Base-by-base conservation (phyloP, 768 basidiomycete species). In the Termitomyces titanicus region DNA sequence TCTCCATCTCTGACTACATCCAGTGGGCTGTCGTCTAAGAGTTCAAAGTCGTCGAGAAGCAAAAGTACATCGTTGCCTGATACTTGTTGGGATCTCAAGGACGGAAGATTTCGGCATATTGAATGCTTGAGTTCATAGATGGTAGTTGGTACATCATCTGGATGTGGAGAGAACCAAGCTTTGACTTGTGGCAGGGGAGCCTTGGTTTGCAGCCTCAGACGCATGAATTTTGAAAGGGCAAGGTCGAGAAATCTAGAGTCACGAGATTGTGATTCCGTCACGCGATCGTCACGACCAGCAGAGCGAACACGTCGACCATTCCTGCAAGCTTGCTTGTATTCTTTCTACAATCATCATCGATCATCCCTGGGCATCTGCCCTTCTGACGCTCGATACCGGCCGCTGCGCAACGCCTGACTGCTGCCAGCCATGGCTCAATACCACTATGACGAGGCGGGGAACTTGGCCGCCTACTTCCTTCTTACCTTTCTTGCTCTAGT, bases 391-490 rank as follows among this genome's bases (percentile, higher is more conserved):
- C n/a, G 12, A 50, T 39, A 45, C 22, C 37, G 27, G 52, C 51
- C 37, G 27, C 25, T 39, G n/a, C 27, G 24, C 13, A 42, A 22
- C 1, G 15, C 13, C 10, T 17, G 24, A 47, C 29, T 29, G 37
- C 29, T 17, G 25, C 33, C 40, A 53, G 47, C 66, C 66, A 62
- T 91, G 89, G 88, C 87, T 61, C 82, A 86, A 61, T 92, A 92
- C 74, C 79, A 85, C 72, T 93, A 93, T 69, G 91, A 93, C 70
- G 90, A 92, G 75, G 80, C 81, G 45, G 91, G 92, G 60, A 84
- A 83, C 60, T 88, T 93, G 88, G 89, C 90, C 64, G 80, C 85
- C 35, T 98, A 94, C 75, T 98, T 98, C 72, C 72, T 94, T 57
- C 83, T 98, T 53, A 92, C 94, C 8, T 86, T 97, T 68, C 85